Base-by-base conservation (phyloP, 352 stramenopile genomes). In the Blastocystis sp. region DNA sequence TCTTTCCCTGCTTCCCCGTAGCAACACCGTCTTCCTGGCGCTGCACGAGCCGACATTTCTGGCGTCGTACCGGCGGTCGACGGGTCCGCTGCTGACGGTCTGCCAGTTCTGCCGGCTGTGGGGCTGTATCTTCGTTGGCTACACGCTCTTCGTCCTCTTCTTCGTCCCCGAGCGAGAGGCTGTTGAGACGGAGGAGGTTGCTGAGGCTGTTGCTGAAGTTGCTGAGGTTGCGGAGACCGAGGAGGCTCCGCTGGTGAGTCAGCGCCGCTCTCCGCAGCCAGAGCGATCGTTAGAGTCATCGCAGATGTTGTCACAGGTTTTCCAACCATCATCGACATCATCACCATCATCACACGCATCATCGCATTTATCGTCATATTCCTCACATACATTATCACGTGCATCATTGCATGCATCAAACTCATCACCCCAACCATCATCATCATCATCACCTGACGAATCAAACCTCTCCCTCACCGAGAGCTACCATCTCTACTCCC, bases 81-180 rank as follows among this genome's bases (percentile, higher is more conserved):
- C 21, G 27, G 51, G 32, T 21, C 69, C 69, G 8, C 88, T 94
- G 73, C 90, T 94, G 84, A 90, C 90, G 9, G 76, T 95, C 38
- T 88, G 90, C 0, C 90, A 90, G 0, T 94, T 94, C 69, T 94
- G 94, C 91, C 90, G 89, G 63, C 93, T 94, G 59, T 95, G 92
- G 92, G 92, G 92, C 21, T 93, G 90, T 88, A 78, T 94, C 85
- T 94, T 94, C 90, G 91, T 94, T 40, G 87, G 91, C 49, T 94
- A 91, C n/a, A 95, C 92, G n/a, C 44, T 94, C 44, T 90, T 90
- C 38, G 90, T 95, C 8, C 91, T 88, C 87, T 34, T 94, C 27
- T 94, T 93, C 87, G 69, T 81, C n/a, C 6, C 27, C 9, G 69
- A 81, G 65, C n/a, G n/a, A n/a, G n/a, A n/a, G n/a, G n/a, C n/a